phyloP scores from a whole-genome alignment of 345 rosid genomes.

The Cardamine resedifolia region DNA sequence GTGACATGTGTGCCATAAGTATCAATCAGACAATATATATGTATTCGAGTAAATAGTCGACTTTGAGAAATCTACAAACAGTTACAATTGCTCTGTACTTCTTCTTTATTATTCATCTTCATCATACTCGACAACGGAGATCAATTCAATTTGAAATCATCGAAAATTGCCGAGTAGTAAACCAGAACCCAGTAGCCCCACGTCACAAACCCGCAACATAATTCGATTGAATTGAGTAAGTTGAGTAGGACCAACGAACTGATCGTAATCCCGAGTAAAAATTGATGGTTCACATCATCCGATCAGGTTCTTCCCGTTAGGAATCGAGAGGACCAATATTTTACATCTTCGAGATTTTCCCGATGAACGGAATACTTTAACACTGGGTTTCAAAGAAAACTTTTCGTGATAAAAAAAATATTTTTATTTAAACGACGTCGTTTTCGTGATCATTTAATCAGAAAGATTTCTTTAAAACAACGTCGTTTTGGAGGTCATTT shows the following conservation, averaged over 20 bases:
- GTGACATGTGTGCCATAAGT: conserved; percentile 5
- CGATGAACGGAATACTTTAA: background rate
- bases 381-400: background rate
- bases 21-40: conserved; percentile 1
- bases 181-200: background rate
- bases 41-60: background rate
- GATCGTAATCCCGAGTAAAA: background rate
- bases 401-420: no score
- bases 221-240: background rate
- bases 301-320: background rate
- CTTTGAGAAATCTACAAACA: background rate
- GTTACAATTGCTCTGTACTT: background rate
- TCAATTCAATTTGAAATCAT: background rate
- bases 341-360: background rate
- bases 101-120: background rate
- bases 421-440: no score
- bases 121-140: background rate
- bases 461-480: background rate
- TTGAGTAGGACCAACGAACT: background rate
- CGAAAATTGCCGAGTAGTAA: background rate
- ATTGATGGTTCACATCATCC: no score
- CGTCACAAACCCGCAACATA: background rate
- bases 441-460: no score
- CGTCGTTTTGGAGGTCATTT: background rate
- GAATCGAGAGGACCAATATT: background rate